Evolutionary conservation across 2,329 filamentous ascomycete genomes (phyloP), one percentile per base, ranked within the genome.

Genomic region (Amauroascus niger): DNA sequence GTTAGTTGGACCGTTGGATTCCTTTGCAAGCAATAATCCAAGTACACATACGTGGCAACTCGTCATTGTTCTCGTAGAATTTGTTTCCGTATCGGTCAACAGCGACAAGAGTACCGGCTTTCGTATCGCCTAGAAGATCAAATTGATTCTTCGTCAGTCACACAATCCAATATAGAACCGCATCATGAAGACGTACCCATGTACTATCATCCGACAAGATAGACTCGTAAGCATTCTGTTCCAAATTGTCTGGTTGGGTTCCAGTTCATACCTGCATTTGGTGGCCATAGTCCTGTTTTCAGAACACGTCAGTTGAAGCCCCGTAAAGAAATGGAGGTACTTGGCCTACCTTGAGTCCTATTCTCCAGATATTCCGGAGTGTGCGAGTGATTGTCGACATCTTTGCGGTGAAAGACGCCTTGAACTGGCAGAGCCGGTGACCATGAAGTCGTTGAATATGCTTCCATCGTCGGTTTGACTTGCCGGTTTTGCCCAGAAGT

Each of bases 341-440:
- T 8, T 28, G 50, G 57, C 73, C 60, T 72, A 89, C 89, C 84
- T 90, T 95, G 67, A 96, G 67, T 53, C 93, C 93, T 69, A 95
- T 82, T 74, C 82, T 84, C 77, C 88, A 84, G 68, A 96, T 70
- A 71, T 96, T 95, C 72, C 83, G 79, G 67, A 96, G 73, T 24
- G 91, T 96, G 74, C 93, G 85, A 61, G 83, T 73, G 65, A 95
- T 76, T 57, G 88, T 95, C 77, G 93, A 97, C 93, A 98, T 98
- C 70, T 70, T 78, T 74, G 68, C 63, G 56, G 59, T 32, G 53
- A 46, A 44, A 49, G 20, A 33, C 22, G 45, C 20, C 40, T 47
- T 35, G 11, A 32, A 16, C 9, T 37, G 26, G n/a, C 40, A 33
- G 45, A 18, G 33, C 47, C 37, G 22, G 32, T 35, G 28, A 45